Base-by-base conservation (phyloP, 228 moss, liverwort and hornwort genomes). In the Sphagnum fallax region DNA sequence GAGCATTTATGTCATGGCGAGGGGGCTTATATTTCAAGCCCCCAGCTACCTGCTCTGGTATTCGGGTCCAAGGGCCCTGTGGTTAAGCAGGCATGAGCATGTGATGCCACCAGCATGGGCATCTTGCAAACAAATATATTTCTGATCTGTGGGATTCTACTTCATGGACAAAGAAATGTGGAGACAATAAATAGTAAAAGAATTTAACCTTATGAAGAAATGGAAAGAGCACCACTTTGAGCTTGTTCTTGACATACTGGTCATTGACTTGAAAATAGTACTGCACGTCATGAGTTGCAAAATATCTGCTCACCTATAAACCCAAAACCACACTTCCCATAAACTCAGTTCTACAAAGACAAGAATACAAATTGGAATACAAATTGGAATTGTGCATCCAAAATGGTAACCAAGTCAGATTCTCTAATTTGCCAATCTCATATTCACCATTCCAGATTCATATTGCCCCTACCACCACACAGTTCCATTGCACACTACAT, bases 11-110 rank as follows among this genome's bases (percentile, higher is more conserved):
- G 63, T 98, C 98, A 74, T 92, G 90, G 55, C 93, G 85, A 66
- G 94, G 98, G 71, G 94, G 94, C 75, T 92, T 98, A 50, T 98
- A 94, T 16, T 90, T 98, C 66, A 98, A 84, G 50, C 98, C 94
- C 49, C 98, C 94, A 61, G 92, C 94, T 73, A 98, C 97, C 82
- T 98, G 98, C 80, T 98, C 98, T 61, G 94, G 92, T 77, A 98
- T 93, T 76, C 97, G 87, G 52, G 97, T 93, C 97, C 97, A 93
- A 83, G 93, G 93, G 49, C 93, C 93, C 94, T 97, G 81, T 53
- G 49, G 13, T 32, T 32, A 32, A 32, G 32, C 32, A 32, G 32
- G 32, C 2, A 32, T 32, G 57, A 48, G 4, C 13, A 55, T 14
- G 60, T 15, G 4, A 59, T 15, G 47, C 12, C 8, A 47, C 53